Evolutionary conservation across 2,329 filamentous ascomycete genomes (phyloP).

Genomic region (Aspergillus versicolor): DNA sequence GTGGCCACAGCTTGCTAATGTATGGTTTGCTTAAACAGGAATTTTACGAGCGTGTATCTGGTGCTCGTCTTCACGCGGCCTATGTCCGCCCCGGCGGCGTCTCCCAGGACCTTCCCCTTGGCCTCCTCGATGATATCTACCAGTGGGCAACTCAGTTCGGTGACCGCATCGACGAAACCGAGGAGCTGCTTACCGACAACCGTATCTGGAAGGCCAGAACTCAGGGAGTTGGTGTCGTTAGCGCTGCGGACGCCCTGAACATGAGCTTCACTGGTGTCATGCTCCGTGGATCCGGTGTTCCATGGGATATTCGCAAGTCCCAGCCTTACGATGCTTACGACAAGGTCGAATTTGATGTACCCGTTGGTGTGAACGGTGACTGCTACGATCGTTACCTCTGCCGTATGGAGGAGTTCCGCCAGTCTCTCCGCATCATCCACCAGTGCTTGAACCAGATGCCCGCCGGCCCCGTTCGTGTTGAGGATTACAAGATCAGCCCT

Average conservation of each 20-base stretch:
- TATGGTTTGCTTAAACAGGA: conserved; percentile 60
- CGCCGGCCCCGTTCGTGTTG: conserved; percentile 85
- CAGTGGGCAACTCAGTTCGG: conserved; percentile 99
- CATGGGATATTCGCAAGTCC: conserved; percentile 95
- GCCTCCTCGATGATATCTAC: conserved; percentile 97
- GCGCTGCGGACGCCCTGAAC: conserved; percentile 91
- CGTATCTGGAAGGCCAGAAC: conserved; percentile 97
- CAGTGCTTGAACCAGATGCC: conserved; percentile 99
- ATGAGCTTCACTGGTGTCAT: conserved; percentile 96
- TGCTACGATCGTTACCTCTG: conserved; percentile 99
- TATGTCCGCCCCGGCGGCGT: conserved; percentile 97
- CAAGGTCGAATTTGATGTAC: conserved; percentile 96
- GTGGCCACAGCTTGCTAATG: not conserved
- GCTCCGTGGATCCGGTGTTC: conserved; percentile 93
- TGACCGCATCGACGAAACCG: conserved; percentile 97
- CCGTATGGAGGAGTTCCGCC: conserved; percentile 99
- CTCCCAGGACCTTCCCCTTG: conserved; percentile 88
- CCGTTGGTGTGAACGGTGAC: conserved; percentile 93
- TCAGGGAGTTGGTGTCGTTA: conserved; percentile 86
- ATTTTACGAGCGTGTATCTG: conserved; percentile 99
- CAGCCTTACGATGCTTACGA: conserved; percentile 98
- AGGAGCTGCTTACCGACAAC: conserved; percentile 98
- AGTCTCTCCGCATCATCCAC: conserved; percentile 96
- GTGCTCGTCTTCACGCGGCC: conserved; percentile 93
- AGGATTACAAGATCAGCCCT: conserved; percentile 98